phyloP scores from a whole-genome alignment of 192 early-diverging fungal species.

The Gigaspora rosea region DNA sequence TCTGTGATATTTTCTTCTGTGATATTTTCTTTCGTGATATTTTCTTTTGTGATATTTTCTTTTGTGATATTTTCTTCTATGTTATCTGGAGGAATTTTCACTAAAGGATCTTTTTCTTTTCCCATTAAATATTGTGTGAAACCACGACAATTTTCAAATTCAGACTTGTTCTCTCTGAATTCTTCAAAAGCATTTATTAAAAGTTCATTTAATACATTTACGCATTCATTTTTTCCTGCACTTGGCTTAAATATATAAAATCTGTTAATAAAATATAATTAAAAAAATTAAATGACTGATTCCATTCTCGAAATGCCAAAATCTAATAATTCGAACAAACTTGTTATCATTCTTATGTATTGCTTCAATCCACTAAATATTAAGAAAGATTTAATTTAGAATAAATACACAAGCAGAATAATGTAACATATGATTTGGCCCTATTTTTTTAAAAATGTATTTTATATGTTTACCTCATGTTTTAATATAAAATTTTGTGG shows the following conservation, averaged over 20 bases:
- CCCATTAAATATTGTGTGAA: background rate
- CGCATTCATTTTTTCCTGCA: background rate
- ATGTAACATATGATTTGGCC: too few species aligned
- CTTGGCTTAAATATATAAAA: conserved; percentile 16
- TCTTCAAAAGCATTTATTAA: conserved; percentile 11
- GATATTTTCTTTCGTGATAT: too few species aligned
- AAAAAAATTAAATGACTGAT: background rate
- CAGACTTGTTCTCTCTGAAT: conserved; percentile 3
- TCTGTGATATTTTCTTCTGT: too few species aligned
- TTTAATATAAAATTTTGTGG: conserved; percentile 22
- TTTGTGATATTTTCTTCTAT: background rate
- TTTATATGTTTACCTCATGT: background rate
- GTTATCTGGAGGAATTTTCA: background rate
- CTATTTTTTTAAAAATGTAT: background rate
- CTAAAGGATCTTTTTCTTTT: background rate
- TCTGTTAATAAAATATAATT: background rate
- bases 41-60: too few species aligned
- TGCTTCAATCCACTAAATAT: conserved; percentile 22
- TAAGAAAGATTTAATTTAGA: background rate
- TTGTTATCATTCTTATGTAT: conserved; percentile 22
- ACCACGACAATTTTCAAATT: background rate
- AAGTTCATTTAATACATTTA: background rate
- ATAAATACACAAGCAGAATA: too few species aligned
- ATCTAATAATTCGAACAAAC: background rate
- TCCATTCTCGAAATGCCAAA: background rate